Base-by-base conservation (phyloP, 2,329 filamentous ascomycete genomes). In the Talaromyces sp. region DNA sequence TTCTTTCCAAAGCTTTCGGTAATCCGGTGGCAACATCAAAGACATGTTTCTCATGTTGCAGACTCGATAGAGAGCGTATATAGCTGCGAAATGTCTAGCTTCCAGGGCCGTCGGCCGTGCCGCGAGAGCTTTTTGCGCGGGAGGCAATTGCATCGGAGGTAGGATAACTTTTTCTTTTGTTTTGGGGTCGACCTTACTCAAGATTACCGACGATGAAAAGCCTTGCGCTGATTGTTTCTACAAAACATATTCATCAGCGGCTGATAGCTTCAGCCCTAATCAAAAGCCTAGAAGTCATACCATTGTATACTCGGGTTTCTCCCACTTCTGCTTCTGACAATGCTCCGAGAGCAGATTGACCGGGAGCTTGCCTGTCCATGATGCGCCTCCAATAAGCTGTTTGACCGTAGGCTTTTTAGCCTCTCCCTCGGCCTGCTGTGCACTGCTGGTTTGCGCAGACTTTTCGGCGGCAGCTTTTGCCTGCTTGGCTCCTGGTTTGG, bases 1-100 rank as follows among this genome's bases (percentile, higher is more conserved):
- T 5, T 86, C 86, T 73, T 96, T 96, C 95, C 95, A 99, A 46
- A 97, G 80, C 67, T 91, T 86, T 71, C 88, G 89, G 77, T 97
- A 96, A 64, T 90, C 90, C 0, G 95, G 95, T 25, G 95, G 95
- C 67, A 99, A 83, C 79, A 93, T 93, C 81, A 92, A 96, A 73
- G 96, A 92, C 70, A 97, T 86, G 73, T 98, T 98, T 77, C 93
- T 92, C 88, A 96, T 96, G 72, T 90, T 97, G 76, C 91, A 93
- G 3, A 98, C 90, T 57, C 95, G 85, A 73, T 95, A 98, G 8
- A 99, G 83, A 2, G 88, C 90, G 77, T 96, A 98, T 0, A 93
- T 91, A 3, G 95, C 95, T 8, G 93, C 92, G 67, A 96, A 95
- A 79, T 99, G 93, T 64, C 90, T 88, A 21, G 95, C 93, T 80